Evolutionary conservation across 331 rosid genomes (phyloP).

Genomic region (Malus hybrid): DNA sequence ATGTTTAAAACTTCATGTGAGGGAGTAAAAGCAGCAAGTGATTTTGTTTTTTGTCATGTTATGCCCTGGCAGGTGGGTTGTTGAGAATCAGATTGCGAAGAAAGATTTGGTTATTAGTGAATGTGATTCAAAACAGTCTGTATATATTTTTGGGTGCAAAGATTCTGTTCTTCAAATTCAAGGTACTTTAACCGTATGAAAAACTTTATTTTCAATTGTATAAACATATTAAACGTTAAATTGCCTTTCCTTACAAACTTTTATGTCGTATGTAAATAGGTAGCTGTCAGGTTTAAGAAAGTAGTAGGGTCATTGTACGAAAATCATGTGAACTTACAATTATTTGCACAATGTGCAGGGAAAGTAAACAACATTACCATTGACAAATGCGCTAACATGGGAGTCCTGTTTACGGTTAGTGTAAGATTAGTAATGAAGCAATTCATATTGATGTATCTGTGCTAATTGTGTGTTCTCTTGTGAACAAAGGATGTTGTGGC

Average conservation of each 20-base stretch:
- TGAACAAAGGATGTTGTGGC: slow-evolving; percentile 91
- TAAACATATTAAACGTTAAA: background rate
- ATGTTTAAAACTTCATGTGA: slow-evolving; percentile 3
- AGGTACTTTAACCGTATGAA: slow-evolving; percentile 40
- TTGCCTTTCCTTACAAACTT: background rate
- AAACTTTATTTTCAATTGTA: background rate
- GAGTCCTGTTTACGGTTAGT: slow-evolving; percentile 77
- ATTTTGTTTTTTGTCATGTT: slow-evolving; percentile 5
- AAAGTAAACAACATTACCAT: slow-evolving; percentile 93
- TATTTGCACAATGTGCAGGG: slow-evolving; percentile 51
- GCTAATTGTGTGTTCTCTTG: slow-evolving; percentile 17
- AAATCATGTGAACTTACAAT: slow-evolving; percentile 9
- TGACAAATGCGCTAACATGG: slow-evolving; percentile 91
- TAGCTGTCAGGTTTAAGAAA: too few species aligned
- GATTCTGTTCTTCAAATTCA: slow-evolving; percentile 85
- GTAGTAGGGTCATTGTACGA: background rate
- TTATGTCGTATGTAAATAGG: too few species aligned
- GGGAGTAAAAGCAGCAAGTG: slow-evolving; percentile 7
- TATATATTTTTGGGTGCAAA: slow-evolving; percentile 91
- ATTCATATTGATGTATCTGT: slow-evolving; percentile 7
- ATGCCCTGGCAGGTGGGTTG: slow-evolving; percentile 69
- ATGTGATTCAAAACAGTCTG: slow-evolving; percentile 91
- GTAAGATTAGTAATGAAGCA: slow-evolving; percentile 17
- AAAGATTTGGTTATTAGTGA: slow-evolving; percentile 76
- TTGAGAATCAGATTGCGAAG: slow-evolving; percentile 88